These are phyloP conservation scores for Ceratocystis variospora DNA, from an alignment of 2,329 filamentous ascomycete genomes.

Conservation along the genomic window DNA sequence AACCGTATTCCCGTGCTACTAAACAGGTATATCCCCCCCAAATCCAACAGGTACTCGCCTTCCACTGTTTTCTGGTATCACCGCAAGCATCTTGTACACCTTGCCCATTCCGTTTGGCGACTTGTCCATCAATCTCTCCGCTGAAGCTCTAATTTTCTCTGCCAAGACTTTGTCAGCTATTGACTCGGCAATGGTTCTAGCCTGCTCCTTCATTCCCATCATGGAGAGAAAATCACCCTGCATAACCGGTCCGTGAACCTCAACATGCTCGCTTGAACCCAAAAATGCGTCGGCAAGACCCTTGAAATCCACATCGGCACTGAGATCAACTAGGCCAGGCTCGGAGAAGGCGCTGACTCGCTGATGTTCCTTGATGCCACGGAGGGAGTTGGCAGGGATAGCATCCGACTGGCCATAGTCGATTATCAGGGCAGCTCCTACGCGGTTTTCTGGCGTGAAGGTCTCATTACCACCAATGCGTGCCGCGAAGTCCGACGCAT, in stretches of 20 bases:
- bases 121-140: conserved; percentile 71
- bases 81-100: conserved; percentile 84
- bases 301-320: conserved; percentile 85
- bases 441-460: neutral
- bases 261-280: conserved; percentile 60
- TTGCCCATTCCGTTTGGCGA: conserved; percentile 81
- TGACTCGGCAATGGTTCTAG: conserved; percentile 37
- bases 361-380: conserved; percentile 69
- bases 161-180: conserved; percentile 38
- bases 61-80: conserved; percentile 67
- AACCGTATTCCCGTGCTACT: too few species aligned
- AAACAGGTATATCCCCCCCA: conserved; percentile 49
- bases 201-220: conserved; percentile 70
- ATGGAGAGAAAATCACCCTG: conserved; percentile 65
- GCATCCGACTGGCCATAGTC: conserved; percentile 66
- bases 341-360: conserved; percentile 64
- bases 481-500: conserved; percentile 65
- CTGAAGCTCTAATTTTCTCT: conserved; percentile 54
- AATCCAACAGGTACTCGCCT: conserved; percentile 76
- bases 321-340: conserved; percentile 75
- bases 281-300: conserved; percentile 73
- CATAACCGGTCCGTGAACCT: conserved; percentile 83
- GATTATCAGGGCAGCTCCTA: conserved; percentile 79
- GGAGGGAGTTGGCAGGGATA: conserved; percentile 76
- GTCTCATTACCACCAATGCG: conserved; percentile 59